phyloP scores from a whole-genome alignment of 345 rosid species.

The Eucalyptus tenuipes region DNA sequence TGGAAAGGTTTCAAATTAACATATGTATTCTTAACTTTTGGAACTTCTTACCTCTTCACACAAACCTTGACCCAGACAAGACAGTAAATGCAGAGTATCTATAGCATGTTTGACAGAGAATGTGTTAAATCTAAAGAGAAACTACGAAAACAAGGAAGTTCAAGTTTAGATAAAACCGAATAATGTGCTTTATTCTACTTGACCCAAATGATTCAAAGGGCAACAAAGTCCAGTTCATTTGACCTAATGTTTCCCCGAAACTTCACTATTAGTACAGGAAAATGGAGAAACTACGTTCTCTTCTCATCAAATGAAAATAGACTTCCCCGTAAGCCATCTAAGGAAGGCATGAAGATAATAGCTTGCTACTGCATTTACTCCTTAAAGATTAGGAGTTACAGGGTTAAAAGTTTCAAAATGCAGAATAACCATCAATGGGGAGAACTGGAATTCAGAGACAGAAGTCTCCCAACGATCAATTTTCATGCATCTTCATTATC shows the following conservation, averaged over 20 bases:
- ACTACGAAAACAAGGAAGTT: not conserved
- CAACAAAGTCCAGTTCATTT: not conserved
- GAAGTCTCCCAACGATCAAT: not conserved
- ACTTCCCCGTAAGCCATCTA: not conserved
- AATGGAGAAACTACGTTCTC: not conserved
- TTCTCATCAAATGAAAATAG: not conserved
- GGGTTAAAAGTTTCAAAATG: not conserved
- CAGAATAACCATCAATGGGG: not conserved
- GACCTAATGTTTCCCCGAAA: not conserved
- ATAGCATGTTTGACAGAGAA: not conserved
- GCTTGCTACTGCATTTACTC: not conserved
- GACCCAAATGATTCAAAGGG: not conserved
- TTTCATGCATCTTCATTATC: not conserved
- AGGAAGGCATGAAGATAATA: not conserved
- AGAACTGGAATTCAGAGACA: not conserved
- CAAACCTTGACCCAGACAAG: not conserved
- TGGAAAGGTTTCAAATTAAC: not conserved
- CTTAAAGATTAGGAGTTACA: not conserved
- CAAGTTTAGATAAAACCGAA: not conserved
- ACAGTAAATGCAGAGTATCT: not conserved
- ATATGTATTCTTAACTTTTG: not conserved
- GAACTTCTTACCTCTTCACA: not conserved
- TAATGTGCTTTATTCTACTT: not conserved
- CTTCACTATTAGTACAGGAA: not conserved
- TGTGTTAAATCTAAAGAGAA: not conserved